Evolutionary conservation across 768 basidiomycete genomes (phyloP).

Genomic region (Vishniacozyma victoriae): DNA sequence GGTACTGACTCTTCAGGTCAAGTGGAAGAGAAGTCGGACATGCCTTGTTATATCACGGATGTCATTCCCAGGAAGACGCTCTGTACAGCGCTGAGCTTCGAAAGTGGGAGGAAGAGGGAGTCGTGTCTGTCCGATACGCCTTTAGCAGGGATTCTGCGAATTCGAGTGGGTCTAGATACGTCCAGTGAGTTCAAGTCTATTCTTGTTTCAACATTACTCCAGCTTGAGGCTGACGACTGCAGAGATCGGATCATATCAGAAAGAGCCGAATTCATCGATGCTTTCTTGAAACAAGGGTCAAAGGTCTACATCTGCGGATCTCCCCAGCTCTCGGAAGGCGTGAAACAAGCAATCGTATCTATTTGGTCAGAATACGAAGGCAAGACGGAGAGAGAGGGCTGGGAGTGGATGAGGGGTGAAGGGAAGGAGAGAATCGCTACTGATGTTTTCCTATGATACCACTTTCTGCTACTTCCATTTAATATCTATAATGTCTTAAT

Average conservation of each 20-base stretch:
- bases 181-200: not conserved
- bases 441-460: too few relatives aligned
- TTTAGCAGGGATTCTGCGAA: not conserved
- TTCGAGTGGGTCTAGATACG: not conserved
- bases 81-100: constrained; percentile 52
- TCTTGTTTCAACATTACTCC: too few relatives aligned
- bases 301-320: not conserved
- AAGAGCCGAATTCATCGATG: not conserved
- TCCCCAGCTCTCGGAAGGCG: not conserved
- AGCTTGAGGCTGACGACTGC: not conserved
- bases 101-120: constrained; percentile 50
- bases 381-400: not conserved
- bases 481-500: too few relatives aligned
- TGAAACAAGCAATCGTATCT: not conserved
- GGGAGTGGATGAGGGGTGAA: not conserved
- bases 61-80: constrained; percentile 49
- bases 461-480: too few relatives aligned
- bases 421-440: not conserved
- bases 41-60: constrained; percentile 53
- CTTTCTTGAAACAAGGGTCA: not conserved
- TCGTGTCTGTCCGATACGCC: not conserved
- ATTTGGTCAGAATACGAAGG: not conserved
- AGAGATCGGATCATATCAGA: not conserved
- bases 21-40: constrained; percentile 50
- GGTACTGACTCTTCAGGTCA: not conserved